phyloP scores from a whole-genome alignment of 164 flowering plant species.

The Euptelea pleiosperma region DNA sequence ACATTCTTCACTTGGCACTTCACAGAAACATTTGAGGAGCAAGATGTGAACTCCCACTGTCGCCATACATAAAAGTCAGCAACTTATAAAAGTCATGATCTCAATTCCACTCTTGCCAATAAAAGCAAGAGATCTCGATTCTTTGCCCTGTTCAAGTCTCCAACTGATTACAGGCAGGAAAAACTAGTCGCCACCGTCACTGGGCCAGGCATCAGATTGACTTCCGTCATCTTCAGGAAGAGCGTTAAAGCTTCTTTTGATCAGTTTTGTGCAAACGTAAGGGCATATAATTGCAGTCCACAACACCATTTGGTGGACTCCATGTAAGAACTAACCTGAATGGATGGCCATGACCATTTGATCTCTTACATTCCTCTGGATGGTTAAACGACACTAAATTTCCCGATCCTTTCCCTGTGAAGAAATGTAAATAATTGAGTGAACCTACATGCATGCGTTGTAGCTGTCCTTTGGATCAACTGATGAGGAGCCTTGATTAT shows the following conservation, averaged over 20 bases:
- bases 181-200: constrained; percentile 24
- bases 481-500: too few relatives aligned
- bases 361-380: too few relatives aligned
- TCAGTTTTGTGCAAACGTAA: constrained; percentile 16
- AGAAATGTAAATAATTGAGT: too few relatives aligned
- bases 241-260: constrained; percentile 22
- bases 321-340: too few relatives aligned
- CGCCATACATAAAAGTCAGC: constrained; percentile 29
- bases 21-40: constrained; percentile 17
- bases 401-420: too few relatives aligned
- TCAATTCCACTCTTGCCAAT: constrained; percentile 26
- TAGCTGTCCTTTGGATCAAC: too few relatives aligned
- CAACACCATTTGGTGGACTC: too few relatives aligned
- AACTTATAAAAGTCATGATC: constrained; percentile 23
- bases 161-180: constrained; percentile 27
- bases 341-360: too few relatives aligned
- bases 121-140: constrained; percentile 33
- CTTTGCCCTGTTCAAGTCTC: constrained; percentile 14
- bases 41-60: constrained; percentile 24
- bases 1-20: constrained; percentile 21
- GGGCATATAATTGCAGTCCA: constrained; percentile 29
- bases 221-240: constrained; percentile 21
- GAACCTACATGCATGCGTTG: too few relatives aligned
- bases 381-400: too few relatives aligned
- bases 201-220: constrained; percentile 24